Conservation (phyloP, 495 filamentous ascomycete species). For the Penicillium dipodomyicola region DNA sequence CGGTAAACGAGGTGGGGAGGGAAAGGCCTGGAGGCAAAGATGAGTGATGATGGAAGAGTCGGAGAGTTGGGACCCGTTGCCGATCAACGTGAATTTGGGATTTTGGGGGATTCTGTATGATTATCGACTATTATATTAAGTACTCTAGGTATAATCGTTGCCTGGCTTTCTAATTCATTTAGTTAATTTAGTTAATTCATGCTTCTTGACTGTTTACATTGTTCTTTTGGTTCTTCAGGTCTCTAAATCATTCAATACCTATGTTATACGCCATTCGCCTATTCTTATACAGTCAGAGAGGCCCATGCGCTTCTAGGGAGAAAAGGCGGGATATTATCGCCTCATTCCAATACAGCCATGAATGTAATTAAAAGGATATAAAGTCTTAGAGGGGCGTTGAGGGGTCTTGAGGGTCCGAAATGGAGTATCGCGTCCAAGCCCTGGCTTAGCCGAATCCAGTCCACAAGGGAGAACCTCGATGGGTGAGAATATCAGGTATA, state of each 20-base stretch:
- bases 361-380: slow-evolving; percentile 7
- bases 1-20: slow-evolving; percentile 13
- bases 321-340: not conserved
- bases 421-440: slow-evolving; percentile 16
- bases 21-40: slow-evolving; percentile 15
- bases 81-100: slow-evolving; percentile 7
- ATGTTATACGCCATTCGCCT: not conserved
- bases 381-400: not conserved
- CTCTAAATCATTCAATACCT: not conserved
- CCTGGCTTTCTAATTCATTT: not conserved
- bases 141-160: too few species aligned
- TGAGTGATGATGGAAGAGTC: slow-evolving; percentile 13
- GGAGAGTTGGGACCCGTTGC: slow-evolving; percentile 21
- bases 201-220: not conserved
- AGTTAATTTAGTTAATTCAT: not conserved
- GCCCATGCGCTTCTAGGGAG: slow-evolving; percentile 7
- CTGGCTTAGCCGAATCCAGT: slow-evolving; percentile 10
- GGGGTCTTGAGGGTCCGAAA: not conserved
- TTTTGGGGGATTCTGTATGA: not conserved
- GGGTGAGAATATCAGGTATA: not conserved
- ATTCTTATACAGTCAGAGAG: not conserved
- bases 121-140: not conserved
- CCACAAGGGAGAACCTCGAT: not conserved
- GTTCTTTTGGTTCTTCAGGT: not conserved
- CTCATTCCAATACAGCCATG: slow-evolving; percentile 12